Conservation (phyloP, 768 basidiomycete genomes). For the Leccinellum albellum region DNA sequence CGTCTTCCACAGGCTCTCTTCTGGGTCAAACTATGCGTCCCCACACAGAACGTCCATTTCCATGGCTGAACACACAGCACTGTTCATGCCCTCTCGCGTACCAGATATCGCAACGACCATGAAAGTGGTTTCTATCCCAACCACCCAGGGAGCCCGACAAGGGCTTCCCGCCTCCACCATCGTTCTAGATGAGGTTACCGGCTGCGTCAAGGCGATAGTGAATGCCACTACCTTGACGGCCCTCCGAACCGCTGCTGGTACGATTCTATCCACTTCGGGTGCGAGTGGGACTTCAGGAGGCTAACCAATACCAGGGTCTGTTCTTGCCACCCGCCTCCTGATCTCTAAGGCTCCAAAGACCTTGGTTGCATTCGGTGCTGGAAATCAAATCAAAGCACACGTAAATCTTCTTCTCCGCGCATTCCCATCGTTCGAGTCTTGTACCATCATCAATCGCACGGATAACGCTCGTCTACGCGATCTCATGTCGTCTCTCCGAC, state of each 20-base stretch:
- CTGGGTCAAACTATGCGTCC: constrained; percentile 18
- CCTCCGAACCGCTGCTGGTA: constrained; percentile 78
- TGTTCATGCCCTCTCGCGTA: constrained; percentile 84
- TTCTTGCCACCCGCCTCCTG: constrained; percentile 60
- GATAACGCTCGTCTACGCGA: constrained; percentile 42
- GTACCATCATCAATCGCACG: constrained; percentile 64
- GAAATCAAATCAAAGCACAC: constrained; percentile 67
- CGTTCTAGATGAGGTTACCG: constrained; percentile 67
- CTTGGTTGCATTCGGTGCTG: constrained; percentile 69
- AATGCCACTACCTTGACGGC: constrained; percentile 80
- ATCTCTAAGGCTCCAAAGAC: constrained; percentile 37
- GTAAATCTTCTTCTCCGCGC: constrained; percentile 55
- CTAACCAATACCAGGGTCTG: constrained; percentile 47
- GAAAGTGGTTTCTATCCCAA: constrained; percentile 81
- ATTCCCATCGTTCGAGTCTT: constrained; percentile 49
- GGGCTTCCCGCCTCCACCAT: constrained; percentile 79
- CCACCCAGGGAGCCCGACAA: constrained; percentile 32
- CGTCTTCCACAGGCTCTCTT: constrained; percentile 52
- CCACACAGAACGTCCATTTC: constrained; percentile 62
- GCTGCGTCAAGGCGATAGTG: constrained; percentile 67
- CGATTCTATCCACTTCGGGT: constrained; percentile 1
- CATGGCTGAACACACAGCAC: constrained; percentile 50
- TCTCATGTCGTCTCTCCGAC: constrained; percentile 33
- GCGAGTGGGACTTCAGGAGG: not conserved
- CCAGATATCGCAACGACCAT: constrained; percentile 53